phyloP scores from a whole-genome alignment of 768 basidiomycete species.

The Hortiboletus flavorubellus region DNA sequence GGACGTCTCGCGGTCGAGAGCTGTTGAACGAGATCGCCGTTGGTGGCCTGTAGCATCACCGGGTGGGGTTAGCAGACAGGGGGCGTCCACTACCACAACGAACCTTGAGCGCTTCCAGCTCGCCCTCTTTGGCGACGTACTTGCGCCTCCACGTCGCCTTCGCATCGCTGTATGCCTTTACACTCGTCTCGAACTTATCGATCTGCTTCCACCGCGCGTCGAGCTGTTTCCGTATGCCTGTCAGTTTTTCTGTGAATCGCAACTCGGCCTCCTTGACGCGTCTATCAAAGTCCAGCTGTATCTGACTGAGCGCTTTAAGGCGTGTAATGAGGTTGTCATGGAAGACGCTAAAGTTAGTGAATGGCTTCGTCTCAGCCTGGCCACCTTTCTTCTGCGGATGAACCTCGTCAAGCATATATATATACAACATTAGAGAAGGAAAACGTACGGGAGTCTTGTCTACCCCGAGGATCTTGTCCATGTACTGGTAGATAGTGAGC shows the following conservation, averaged over 20 bases:
- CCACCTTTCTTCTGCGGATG: slow-evolving; percentile 62
- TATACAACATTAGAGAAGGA: not conserved
- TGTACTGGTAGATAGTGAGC: slow-evolving; percentile 90
- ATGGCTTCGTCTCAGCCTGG: slow-evolving; percentile 84
- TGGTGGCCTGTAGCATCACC: slow-evolving; percentile 51
- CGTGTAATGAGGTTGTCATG: slow-evolving; percentile 91
- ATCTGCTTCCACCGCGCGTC: slow-evolving; percentile 89
- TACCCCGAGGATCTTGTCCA: slow-evolving; percentile 90
- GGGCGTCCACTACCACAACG: not conserved
- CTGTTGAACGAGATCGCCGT: slow-evolving; percentile 71
- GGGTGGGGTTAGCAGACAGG: not conserved
- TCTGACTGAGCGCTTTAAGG: slow-evolving; percentile 78
- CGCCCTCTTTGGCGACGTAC: slow-evolving; percentile 80
- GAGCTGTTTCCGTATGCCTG: slow-evolving; percentile 79
- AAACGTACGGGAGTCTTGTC: slow-evolving; percentile 76
- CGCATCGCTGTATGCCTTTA: slow-evolving; percentile 79
- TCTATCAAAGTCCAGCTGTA: slow-evolving; percentile 85
- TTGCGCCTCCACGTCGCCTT: slow-evolving; percentile 83
- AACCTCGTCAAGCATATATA: not conserved
- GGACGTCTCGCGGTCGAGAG: slow-evolving; percentile 60
- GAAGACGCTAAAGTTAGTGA: slow-evolving; percentile 91
- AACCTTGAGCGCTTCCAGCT: slow-evolving; percentile 85
- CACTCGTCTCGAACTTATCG: slow-evolving; percentile 85
- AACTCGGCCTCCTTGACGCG: slow-evolving; percentile 76
- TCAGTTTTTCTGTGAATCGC: slow-evolving; percentile 68